Base-by-base conservation (phyloP, 2,329 filamentous ascomycete species). In the Fusarium sp. region DNA sequence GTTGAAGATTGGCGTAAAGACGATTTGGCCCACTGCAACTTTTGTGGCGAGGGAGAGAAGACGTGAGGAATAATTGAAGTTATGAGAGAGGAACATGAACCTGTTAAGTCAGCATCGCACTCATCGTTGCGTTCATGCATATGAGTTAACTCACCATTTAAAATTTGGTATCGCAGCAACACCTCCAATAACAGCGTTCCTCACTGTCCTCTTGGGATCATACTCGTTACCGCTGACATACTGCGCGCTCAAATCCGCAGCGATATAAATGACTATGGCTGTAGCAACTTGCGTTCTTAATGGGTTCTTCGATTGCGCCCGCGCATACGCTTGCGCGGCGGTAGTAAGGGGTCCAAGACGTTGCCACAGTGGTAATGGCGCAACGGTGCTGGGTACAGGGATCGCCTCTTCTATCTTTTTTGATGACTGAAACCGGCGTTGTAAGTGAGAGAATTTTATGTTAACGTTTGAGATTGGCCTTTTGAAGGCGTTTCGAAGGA, bases 1-100 rank as follows among this genome's bases (percentile, higher is more conserved):
- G 79, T 92, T 95, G 83, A 97, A 97, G 11, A 92, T 74, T 2
- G 95, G 93, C 2, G 94, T 93, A 81, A 97, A 97, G 72, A 89
- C 81, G 13, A 86, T 77, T 80, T 97, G 94, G 80, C 94, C 96
- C 37, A 97, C 85, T 40, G 85, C 77, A 60, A 97, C 92, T 80
- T 97, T 97, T 57, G 89, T 88, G 31, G 84, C 83, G 33, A 97
- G 84, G 4, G 91, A 94, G 49, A 92, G 79, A 37, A 87, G 72
- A 71, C 89, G 90, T 31, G 92, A 94, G 9, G 88, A 72, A 80
- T 92, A 97, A 81, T 97, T 97, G 86, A 97, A 97, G 79, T 89
- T 86, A 62, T 88, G 84, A 41, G 91, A 90, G 15, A 97, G 86
- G 80, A 91, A 97, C 71, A 94, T 83, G 80, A 93, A 92, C 91